Evolutionary conservation across 306 rosid genomes (phyloP), one percentile per base, ranked within the genome.

Genomic region (Medicago lupulina): DNA sequence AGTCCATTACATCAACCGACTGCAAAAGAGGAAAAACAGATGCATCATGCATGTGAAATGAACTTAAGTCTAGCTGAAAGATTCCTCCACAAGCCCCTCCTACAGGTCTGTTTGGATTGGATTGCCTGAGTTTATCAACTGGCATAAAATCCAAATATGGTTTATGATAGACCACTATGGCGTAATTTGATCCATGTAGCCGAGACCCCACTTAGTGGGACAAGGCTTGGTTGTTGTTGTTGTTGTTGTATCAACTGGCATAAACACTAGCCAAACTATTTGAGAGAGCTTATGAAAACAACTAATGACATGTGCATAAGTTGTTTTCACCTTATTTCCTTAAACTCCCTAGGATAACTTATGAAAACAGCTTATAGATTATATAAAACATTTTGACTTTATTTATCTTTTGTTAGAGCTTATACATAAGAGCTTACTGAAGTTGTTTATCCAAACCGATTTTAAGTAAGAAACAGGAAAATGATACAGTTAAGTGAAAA

Each of bases 1-100:
- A 96, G 86, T 96, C 99, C 99, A 96, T 96, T 57, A 92, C 99
- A 75, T 89, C 92, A 74, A 90, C 80, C 1, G 97, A 89, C 99
- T 96, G 88, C 92, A 89, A 6, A 63, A 55, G 7, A 84, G 38
- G 21, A 19, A 58, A 66, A 63, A 55, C 43, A 67, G 6, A 47
- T 4, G 62, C 13, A 53, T 31, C 13, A 53, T 31, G 39, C 69
- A 73, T 63, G 50, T 70, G 36, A 53, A 75, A 25, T 39, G 59
- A 39, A 38, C 55, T 65, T 74, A 57, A 67, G 11, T 50, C 50
- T 76, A 60, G 64, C 61, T 13, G 16, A 67, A 16, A 67, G 12
- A 16, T 2, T 8, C 21, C 58, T 16, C n/a, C 7, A 46, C n/a
- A 12, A 46, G n/a, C 50, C 50, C 50, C 50, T 44, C 15, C 15